Evolutionary conservation across 2,329 filamentous ascomycete species (phyloP).

Genomic region (Penicillium sumatraense): DNA sequence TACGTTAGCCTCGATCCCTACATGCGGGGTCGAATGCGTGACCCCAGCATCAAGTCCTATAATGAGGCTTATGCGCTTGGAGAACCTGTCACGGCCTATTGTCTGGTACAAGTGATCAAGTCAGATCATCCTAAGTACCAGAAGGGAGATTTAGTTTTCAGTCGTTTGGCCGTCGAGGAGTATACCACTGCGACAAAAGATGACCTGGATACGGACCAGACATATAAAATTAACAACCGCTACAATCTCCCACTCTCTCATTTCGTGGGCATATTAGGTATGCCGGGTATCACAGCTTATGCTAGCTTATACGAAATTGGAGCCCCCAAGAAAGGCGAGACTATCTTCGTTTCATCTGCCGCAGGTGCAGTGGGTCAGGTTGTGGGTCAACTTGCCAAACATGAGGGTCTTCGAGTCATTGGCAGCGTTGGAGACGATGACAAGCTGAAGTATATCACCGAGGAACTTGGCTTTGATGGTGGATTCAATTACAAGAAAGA

Average conservation of each 20-base stretch:
- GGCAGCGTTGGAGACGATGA: slow-evolving; percentile 80
- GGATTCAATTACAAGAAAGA: slow-evolving; percentile 90
- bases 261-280: slow-evolving; percentile 76
- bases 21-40: not conserved
- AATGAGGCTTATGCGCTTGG: not conserved
- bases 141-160: not conserved
- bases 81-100: not conserved
- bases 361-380: slow-evolving; percentile 82
- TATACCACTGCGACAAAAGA: not conserved
- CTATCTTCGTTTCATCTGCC: slow-evolving; percentile 79
- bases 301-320: slow-evolving; percentile 74
- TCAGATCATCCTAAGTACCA: not conserved
- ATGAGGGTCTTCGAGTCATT: slow-evolving; percentile 76
- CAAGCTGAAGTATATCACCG: slow-evolving; percentile 77
- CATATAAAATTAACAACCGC: not conserved
- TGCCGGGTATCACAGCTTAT: slow-evolving; percentile 77
- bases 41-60: not conserved
- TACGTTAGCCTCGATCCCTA: slow-evolving; percentile 3
- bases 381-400: slow-evolving; percentile 81
- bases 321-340: slow-evolving; percentile 75
- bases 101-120: not conserved
- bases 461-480: slow-evolving; percentile 70
- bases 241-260: not conserved
- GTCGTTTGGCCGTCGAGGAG: not conserved
- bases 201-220: not conserved